Evolutionary conservation across 2,329 filamentous ascomycete species (phyloP), one percentile per base, ranked within the genome.

Genomic region (Nothophaeocryptopus gaeumannii): DNA sequence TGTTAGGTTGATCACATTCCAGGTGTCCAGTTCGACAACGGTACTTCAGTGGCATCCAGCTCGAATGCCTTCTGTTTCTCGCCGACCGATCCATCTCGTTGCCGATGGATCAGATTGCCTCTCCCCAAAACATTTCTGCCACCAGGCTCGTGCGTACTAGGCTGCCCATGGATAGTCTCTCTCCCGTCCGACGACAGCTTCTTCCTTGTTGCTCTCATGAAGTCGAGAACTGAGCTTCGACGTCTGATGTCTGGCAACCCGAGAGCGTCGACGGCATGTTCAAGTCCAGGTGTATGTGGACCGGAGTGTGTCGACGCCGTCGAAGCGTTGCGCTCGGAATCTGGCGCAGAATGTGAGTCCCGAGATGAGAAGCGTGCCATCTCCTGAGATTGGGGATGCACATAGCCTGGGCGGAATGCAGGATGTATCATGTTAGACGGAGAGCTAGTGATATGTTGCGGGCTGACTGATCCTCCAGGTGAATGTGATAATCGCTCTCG

Each of bases 171-270:
- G 3, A 26, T 3, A 26, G 7, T 26, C 20, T 26, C 20, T 7
- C 7, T 26, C 4, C 20, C 20, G 20, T 26, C 20, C 20, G 20
- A 26, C 3, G 20, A 26, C 20, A 26, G 20, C 20, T 26, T 26
- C 20, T 26, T 26, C 20, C 7, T 26, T 3, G 20, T 4, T 26
- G 20, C 20, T 7, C 20, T 26, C 20, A 42, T 15, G 8, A 47
- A 41, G 37, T 15, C 31, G 5, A 43, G 31, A n/a, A 43, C 31
- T 16, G 40, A 43, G 13, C 40, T 43, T n/a, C 40, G 40, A n/a
- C 31, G 32, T 33, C 40, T 30, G 33, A 14, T 31, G 20, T 34
- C 29, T 13, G 29, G 40, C 30, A 43, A 30, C 5, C 12, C n/a
- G 15, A 16, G 30, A 26, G 20, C 7, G 4, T 26, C 20, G 7